A percentile compares a stretch with the other conserved stretches of the same genome.
phyloP scores from a whole-genome alignment of 768 basidiomycete species.

The Suillus tomentosus region DNA sequence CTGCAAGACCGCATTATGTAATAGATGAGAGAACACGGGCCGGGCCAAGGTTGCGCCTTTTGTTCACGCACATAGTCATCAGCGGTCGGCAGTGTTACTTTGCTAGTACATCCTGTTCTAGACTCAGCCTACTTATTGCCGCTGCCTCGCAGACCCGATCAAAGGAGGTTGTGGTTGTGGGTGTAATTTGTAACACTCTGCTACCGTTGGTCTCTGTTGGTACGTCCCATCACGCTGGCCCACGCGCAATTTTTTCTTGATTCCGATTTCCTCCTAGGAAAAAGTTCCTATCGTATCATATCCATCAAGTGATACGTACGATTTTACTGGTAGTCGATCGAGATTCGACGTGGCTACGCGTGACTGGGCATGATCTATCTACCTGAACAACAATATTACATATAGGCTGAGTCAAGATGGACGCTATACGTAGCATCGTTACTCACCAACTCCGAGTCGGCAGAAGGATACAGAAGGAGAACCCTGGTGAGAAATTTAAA shows the following conservation, averaged over 20 bases:
- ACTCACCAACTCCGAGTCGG: background rate
- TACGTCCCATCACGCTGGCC: background rate
- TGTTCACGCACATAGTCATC: no score
- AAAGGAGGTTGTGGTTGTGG: constrained; percentile 32
- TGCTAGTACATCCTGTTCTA: no score
- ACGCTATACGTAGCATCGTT: background rate
- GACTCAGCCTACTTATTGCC: no score
- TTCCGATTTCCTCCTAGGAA: constrained; percentile 46
- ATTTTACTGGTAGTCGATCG: no score
- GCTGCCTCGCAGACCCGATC: constrained; percentile 52
- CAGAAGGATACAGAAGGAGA: background rate
- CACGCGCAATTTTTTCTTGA: constrained; percentile 44
- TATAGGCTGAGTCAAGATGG: no score
- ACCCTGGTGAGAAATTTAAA: no score
- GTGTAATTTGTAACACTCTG: no score
- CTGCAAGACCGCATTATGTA: no score
- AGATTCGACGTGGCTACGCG: constrained; percentile 22
- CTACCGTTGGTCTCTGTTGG: no score
- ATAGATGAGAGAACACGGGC: no score
- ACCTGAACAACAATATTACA: background rate
- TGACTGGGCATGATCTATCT: constrained; percentile 36
- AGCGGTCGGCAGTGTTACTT: no score
- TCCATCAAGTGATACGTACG: constrained; percentile 48
- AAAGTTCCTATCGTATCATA: constrained; percentile 53
- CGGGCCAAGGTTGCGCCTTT: no score